A percentile compares a stretch with the other conserved stretches of the same genome.
Evolutionary conservation across 345 rosid genomes (phyloP).

Genomic region (Cardamine occulta): DNA sequence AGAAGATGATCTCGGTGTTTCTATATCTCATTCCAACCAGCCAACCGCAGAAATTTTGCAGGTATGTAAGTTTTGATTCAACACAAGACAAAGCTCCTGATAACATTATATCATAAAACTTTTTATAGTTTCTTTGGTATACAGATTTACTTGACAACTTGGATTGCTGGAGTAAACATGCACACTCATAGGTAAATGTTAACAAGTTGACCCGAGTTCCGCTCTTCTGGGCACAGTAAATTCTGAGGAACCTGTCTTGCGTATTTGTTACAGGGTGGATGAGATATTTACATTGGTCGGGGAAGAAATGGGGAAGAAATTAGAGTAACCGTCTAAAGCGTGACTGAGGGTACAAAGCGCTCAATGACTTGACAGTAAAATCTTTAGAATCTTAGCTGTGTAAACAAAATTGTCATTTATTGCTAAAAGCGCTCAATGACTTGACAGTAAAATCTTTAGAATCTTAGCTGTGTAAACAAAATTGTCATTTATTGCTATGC

Average conservation of each 20-base stretch:
- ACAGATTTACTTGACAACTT: slow-evolving; percentile 77
- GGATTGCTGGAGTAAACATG: slow-evolving; percentile 82
- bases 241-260: slow-evolving; percentile 7
- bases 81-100: background rate
- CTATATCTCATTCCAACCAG: slow-evolving; percentile 44
- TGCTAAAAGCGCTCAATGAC: background rate
- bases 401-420: background rate
- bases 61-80: slow-evolving; percentile 45
- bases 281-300: slow-evolving; percentile 66
- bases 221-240: background rate
- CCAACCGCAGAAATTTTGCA: slow-evolving; percentile 61
- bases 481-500: background rate
- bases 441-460: slow-evolving; percentile 3
- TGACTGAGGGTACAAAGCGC: background rate
- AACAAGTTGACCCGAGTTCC: background rate
- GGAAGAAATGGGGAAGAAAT: slow-evolving; percentile 87
- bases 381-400: slow-evolving; percentile 3
- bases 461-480: background rate
- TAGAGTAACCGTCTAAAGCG: slow-evolving; percentile 48
- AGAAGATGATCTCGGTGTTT: slow-evolving; percentile 43
- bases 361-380: background rate
- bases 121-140: slow-evolving; percentile 1
- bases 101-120: background rate
- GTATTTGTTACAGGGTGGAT: slow-evolving; percentile 53
- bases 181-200: slow-evolving; percentile 64